These are phyloP conservation scores for Umbilicus rupestris DNA, from an alignment of 164 flowering plant species.

Conservation along the genomic window DNA sequence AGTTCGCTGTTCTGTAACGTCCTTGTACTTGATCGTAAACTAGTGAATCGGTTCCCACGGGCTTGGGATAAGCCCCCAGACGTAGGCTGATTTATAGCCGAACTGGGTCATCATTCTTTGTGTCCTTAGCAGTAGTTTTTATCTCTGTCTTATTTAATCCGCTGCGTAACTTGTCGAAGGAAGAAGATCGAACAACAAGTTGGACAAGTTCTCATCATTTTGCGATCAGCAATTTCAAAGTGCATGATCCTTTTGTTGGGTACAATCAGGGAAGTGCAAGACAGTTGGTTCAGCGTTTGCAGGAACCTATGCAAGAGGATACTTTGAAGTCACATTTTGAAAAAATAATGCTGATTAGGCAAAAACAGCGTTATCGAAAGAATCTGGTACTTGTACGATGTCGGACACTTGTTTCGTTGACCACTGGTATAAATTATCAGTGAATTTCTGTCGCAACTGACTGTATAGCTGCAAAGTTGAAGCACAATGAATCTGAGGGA, in stretches of 20 bases:
- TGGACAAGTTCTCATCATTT: too few relatives aligned
- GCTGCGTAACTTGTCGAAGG: too few relatives aligned
- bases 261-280: constrained; percentile 80
- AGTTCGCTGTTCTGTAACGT: too few relatives aligned
- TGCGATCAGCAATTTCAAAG: too few relatives aligned
- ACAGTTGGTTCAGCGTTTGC: constrained; percentile 79
- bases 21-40: too few relatives aligned
- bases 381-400: constrained; percentile 35
- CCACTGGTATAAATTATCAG: background rate
- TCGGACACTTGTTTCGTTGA: background rate
- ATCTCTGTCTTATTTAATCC: too few relatives aligned
- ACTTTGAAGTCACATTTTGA: constrained; percentile 65
- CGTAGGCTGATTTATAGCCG: too few relatives aligned
- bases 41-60: too few relatives aligned
- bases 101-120: too few relatives aligned
- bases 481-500: background rate
- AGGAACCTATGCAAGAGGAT: constrained; percentile 72
- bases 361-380: constrained; percentile 33
- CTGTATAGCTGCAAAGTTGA: background rate
- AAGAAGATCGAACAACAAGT: too few relatives aligned
- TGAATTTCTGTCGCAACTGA: background rate
- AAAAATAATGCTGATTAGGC: constrained; percentile 52
- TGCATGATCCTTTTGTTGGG: background rate
- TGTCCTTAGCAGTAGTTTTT: too few relatives aligned
- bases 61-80: too few relatives aligned